phyloP scores from a whole-genome alignment of 495 filamentous ascomycete genomes.

The Penicillium desertorum region DNA sequence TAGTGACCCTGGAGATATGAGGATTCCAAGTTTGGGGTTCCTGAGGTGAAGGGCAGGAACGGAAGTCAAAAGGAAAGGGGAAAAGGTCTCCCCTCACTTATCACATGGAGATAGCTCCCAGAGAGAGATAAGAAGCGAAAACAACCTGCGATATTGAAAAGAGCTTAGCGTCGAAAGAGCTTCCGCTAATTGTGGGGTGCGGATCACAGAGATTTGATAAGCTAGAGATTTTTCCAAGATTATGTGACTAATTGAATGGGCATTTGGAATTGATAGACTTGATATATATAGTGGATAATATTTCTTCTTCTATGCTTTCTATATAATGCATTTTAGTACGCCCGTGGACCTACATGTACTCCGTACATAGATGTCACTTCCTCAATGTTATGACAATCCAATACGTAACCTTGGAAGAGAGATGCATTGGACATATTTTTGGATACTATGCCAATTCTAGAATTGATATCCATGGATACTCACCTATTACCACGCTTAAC shows the following conservation, averaged over 20 bases:
- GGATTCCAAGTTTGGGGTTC: background rate
- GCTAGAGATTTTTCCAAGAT: background rate
- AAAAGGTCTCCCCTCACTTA: conserved; percentile 11
- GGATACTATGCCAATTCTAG: background rate
- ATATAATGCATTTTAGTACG: background rate
- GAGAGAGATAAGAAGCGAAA: conserved; percentile 9
- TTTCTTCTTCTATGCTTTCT: background rate
- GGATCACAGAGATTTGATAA: conserved; percentile 15
- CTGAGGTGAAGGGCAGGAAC: background rate
- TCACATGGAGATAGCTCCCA: conserved; percentile 14
- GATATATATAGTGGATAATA: background rate
- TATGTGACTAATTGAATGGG: conserved; percentile 9
- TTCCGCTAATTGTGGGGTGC: conserved; percentile 13
- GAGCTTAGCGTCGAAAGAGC: conserved; percentile 11
- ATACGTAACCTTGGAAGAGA: background rate
- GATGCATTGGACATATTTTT: background rate
- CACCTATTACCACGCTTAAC: background rate
- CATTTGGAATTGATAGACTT: background rate
- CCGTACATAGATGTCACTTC: background rate
- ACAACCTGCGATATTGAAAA: conserved; percentile 6
- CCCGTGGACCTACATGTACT: no score
- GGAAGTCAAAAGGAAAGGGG: background rate
- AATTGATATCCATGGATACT: background rate
- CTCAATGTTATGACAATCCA: background rate
- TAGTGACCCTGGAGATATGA: background rate